phyloP scores from a whole-genome alignment of 106 monocot species.

The Dendrobium huoshanense region DNA sequence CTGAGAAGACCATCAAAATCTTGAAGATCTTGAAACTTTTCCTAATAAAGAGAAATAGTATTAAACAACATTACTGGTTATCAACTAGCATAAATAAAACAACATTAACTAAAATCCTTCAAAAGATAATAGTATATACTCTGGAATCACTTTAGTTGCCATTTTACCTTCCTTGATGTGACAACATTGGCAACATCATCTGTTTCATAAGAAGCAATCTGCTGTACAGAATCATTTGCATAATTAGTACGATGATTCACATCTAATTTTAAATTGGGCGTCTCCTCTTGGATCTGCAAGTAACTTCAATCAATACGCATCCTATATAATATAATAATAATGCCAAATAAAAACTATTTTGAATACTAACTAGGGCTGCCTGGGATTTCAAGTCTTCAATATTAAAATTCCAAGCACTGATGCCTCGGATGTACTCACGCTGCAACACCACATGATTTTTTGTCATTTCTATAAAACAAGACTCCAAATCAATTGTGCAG shows the following conservation, averaged over 20 bases:
- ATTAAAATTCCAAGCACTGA: constrained; percentile 97
- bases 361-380: constrained; percentile 67
- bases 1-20: constrained; percentile 58
- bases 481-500: background rate
- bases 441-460: constrained; percentile 14
- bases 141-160: background rate
- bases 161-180: constrained; percentile 39
- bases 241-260: constrained; percentile 23
- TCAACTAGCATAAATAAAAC: background rate
- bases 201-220: constrained; percentile 21
- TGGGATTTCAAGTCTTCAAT: constrained; percentile 86
- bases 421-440: constrained; percentile 86
- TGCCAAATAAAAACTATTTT: background rate
- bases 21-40: constrained; percentile 46
- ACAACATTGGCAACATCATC: constrained; percentile 12
- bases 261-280: constrained; percentile 24
- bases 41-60: constrained; percentile 31
- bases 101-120: background rate
- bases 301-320: background rate
- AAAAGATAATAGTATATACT: background rate
- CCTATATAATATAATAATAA: background rate
- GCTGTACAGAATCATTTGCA: constrained; percentile 13
- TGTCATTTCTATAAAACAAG: background rate
- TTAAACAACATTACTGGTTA: background rate
- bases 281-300: constrained; percentile 43